A percentile compares a stretch with the other conserved stretches of the same genome.
phyloP scores from a whole-genome alignment of 2,329 filamentous ascomycete species.

The Fusarium devonianum region DNA sequence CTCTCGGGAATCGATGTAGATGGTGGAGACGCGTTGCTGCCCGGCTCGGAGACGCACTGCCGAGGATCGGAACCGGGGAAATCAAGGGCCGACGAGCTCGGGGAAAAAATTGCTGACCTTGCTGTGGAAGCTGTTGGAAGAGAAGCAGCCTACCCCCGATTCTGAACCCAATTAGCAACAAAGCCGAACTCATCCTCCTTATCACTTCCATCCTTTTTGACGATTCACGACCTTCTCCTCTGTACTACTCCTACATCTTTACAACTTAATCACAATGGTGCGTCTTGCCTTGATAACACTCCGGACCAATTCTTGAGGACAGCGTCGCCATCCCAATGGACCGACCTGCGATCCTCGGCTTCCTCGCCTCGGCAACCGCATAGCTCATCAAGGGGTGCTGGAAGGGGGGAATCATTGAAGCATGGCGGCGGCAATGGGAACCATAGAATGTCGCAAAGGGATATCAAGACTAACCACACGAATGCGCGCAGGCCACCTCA shows the following conservation, averaged over 20 bases:
- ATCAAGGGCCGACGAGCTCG: constrained; percentile 42
- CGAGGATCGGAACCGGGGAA: constrained; percentile 46
- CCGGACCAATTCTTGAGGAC: background rate
- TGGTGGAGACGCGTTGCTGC: constrained; percentile 11
- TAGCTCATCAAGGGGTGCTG: background rate
- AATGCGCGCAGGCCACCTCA: constrained; percentile 64
- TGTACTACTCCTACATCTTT: constrained; percentile 8
- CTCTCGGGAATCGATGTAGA: constrained; percentile 11
- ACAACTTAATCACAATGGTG: constrained; percentile 43
- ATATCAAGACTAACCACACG: constrained; percentile 9
- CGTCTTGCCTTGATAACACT: constrained; percentile 17
- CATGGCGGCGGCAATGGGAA: constrained; percentile 7
- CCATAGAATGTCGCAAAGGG: background rate
- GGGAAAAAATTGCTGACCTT: constrained; percentile 48
- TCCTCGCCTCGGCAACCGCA: constrained; percentile 36
- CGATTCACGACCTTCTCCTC: constrained; percentile 32
- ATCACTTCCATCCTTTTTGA: constrained; percentile 18
- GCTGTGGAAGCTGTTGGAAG: constrained; percentile 54
- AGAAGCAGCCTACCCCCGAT: constrained; percentile 44
- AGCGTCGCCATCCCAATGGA: constrained; percentile 5
- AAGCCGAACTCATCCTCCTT: constrained; percentile 26
- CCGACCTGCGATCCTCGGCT: constrained; percentile 14
- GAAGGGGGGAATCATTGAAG: background rate
- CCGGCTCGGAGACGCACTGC: constrained; percentile 11
- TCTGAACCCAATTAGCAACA: constrained; percentile 38